A percentile compares a stretch with the other conserved stretches of the same genome.
These are phyloP conservation scores for Clonostachys chloroleuca DNA, from an alignment of 2,329 filamentous ascomycete genomes.

Conservation along the genomic window DNA sequence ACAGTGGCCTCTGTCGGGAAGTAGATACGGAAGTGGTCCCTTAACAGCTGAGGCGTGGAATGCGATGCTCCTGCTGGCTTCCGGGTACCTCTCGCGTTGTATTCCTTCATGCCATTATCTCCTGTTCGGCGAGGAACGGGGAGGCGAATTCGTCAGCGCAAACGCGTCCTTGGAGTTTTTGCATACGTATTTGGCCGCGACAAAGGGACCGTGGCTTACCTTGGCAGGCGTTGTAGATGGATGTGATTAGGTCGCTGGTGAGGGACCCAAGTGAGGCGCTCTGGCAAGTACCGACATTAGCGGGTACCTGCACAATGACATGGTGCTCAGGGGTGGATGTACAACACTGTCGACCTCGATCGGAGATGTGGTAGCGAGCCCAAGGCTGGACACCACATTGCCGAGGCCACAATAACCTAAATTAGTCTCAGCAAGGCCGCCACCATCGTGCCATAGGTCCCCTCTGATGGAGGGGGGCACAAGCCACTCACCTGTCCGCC, in stretches of 20 bases:
- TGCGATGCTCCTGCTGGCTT: slow-evolving; percentile 10
- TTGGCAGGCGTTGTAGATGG: slow-evolving; percentile 50
- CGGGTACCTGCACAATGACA: too few relatives aligned
- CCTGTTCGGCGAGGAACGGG: slow-evolving; percentile 10
- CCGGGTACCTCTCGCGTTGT: slow-evolving; percentile 27
- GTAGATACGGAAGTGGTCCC: slow-evolving; percentile 64
- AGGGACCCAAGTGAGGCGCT: slow-evolving; percentile 79
- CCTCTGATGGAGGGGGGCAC: background rate
- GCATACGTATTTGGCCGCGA: too few relatives aligned
- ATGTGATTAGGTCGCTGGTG: slow-evolving; percentile 60
- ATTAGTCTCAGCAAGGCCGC: slow-evolving; percentile 12
- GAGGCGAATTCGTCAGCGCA: background rate
- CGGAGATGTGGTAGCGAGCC: slow-evolving; percentile 47
- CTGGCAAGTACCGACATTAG: slow-evolving; percentile 26
- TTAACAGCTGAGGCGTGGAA: slow-evolving; percentile 12
- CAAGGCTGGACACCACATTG: slow-evolving; percentile 58
- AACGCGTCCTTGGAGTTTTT: too few relatives aligned
- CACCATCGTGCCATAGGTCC: too few relatives aligned
- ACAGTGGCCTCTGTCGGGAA: slow-evolving; percentile 77
- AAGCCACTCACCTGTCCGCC: slow-evolving; percentile 19
- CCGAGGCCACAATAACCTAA: slow-evolving; percentile 72
- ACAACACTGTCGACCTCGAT: slow-evolving; percentile 72
- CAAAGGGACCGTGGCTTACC: slow-evolving; percentile 26
- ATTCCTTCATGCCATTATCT: slow-evolving; percentile 37
- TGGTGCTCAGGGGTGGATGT: slow-evolving; percentile 18